These are phyloP conservation scores for Spathaspora gorwiae DNA, from an alignment of 805 yeast species.

Conservation along the genomic window DNA sequence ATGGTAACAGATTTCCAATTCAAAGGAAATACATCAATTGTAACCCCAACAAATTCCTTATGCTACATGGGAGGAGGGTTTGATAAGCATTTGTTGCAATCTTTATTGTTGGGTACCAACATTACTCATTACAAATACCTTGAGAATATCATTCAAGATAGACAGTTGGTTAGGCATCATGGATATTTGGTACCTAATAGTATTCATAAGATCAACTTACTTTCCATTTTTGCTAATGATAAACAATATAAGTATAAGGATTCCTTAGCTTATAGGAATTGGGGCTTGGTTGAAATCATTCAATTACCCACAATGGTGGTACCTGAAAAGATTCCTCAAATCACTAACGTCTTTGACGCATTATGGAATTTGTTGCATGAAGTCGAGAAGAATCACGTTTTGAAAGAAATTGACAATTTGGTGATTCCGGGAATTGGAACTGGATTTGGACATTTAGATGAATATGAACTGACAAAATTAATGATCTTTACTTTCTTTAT, in stretches of 20 bases:
- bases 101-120: conserved; percentile 7
- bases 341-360: conserved; percentile 13
- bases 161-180: conserved; percentile 9
- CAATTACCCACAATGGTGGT: conserved; percentile 22
- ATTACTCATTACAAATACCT: conserved; percentile 8
- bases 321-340: conserved; percentile 12
- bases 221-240: conserved; percentile 1
- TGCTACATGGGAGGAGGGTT: conserved; percentile 27
- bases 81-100: conserved; percentile 17
- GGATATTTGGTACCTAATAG: conserved; percentile 18
- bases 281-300: conserved; percentile 8
- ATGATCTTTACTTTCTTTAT: conserved; percentile 18
- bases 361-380: conserved; percentile 18
- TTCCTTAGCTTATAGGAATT: conserved; percentile 7
- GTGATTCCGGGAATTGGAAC: conserved; percentile 26
- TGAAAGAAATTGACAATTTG: conserved; percentile 6
- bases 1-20: not conserved
- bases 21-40: conserved; percentile 10
- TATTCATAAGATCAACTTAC: conserved; percentile 11
- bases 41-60: conserved; percentile 22
- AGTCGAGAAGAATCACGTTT: not conserved
- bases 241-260: conserved; percentile 2
- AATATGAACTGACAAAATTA: conserved; percentile 12
- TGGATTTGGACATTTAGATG: conserved; percentile 20
- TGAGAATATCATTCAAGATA: conserved; percentile 14